phyloP scores from a whole-genome alignment of 2,329 filamentous ascomycete genomes.

The Diplodia corticola region DNA sequence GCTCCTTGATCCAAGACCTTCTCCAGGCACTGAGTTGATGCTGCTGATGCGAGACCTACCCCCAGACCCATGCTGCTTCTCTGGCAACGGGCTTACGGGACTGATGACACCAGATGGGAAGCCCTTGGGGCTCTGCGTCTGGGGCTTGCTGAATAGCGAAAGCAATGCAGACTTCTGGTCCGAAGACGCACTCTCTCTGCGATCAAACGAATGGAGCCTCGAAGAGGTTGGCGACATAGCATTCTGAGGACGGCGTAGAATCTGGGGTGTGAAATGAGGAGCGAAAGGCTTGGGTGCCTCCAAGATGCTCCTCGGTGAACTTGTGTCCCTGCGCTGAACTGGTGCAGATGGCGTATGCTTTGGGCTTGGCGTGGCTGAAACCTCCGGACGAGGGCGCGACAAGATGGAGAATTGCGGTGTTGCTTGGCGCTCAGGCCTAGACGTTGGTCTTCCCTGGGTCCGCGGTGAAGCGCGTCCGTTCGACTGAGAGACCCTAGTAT shows the following conservation, averaged over 20 bases:
- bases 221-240: conserved; percentile 19
- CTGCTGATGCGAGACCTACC: conserved; percentile 38
- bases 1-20: conserved; percentile 2
- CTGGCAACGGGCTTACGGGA: conserved; percentile 40
- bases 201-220: conserved; percentile 28
- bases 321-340: conserved; percentile 33
- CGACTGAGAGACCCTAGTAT: conserved; percentile 27
- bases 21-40: conserved; percentile 28
- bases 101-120: conserved; percentile 40
- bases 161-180: conserved; percentile 40
- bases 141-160: conserved; percentile 39
- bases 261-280: conserved; percentile 40
- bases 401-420: conserved; percentile 21
- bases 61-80: conserved; percentile 28
- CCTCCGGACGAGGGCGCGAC: conserved; percentile 8
- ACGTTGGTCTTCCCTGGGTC: neutral
- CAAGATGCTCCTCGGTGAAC: conserved; percentile 25
- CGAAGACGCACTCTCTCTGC: conserved; percentile 31
- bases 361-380: conserved; percentile 13
- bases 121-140: conserved; percentile 28
- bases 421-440: conserved; percentile 18
- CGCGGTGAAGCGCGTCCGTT: conserved; percentile 10
- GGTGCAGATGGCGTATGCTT: conserved; percentile 31
- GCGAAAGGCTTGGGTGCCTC: conserved; percentile 22
- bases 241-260: conserved; percentile 37